Evolutionary conservation across 805 yeast genomes (phyloP), one percentile per base, ranked within the genome.

Genomic region (Lachancea sp.): DNA sequence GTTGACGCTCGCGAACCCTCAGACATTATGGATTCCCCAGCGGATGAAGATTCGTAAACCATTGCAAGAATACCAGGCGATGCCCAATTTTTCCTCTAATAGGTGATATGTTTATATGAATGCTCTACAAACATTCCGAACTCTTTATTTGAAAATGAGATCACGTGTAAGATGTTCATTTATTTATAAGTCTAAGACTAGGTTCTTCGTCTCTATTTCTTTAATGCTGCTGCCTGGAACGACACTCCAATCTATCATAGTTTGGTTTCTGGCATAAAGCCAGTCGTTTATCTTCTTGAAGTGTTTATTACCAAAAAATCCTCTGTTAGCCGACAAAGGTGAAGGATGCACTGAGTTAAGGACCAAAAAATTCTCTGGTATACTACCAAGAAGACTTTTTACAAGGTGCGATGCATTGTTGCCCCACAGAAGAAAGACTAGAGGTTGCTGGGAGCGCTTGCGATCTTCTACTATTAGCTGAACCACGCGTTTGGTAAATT

Each of bases 331-430:
- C 46, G 95, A 83, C 36, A 92, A 65, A 1, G 99, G 99, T 20
- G 95, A 83, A 1, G 99, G 99, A 62, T 92, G 99, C 0, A 88
- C 97, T 0, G 87, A 71, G 46, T 72, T 74, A 20, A 92, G 63
- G 0, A 85, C 75, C 30, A 72, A 52, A 42, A 78, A 71, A 28
- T 66, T 60, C 3, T 60, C 32, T 9, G 45, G 34, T 8, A 39
- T 26, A 2, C 36, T 64, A 60, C 45, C 48, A 22, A 60, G 36
- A 29, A 72, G 54, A 37, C 63, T 65, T 19, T 69, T 71, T 1
- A 82, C 70, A 17, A 86, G 62, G 42, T 75, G 77, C 22, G 73
- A 79, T 0, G 92, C 92, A 5, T 88, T 86, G 11, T 70, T 58
- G 1, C 92, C 92, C 92, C 92, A 83, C 0, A 92, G 86, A 69